Percentiles rank a stretch among this genome's conserved stretches.
These are phyloP conservation scores for Blastobotrys indianensis DNA, from an alignment of 1,139 yeast genomes.

Conservation along the genomic window DNA sequence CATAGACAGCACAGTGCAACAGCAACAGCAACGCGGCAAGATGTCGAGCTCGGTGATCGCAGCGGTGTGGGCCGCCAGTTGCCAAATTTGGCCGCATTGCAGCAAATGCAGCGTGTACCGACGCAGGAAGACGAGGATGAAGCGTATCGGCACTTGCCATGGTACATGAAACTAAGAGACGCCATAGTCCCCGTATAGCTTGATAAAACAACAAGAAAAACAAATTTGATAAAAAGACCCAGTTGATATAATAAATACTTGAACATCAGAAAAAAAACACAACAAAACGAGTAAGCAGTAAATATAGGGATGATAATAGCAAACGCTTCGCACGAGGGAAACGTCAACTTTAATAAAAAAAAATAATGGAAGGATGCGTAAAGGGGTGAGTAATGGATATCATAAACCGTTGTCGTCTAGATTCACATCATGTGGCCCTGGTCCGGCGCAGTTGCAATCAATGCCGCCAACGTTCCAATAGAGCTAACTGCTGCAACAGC, in stretches of 20 bases:
- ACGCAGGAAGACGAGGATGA: conserved; percentile 7
- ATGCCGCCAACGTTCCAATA: conserved; percentile 23
- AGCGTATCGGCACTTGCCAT: background rate
- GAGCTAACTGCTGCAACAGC: conserved; percentile 24
- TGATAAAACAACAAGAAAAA: too few relatives aligned
- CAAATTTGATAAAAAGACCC: background rate
- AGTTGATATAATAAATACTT: background rate
- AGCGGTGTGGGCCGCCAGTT: background rate
- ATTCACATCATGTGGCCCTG: background rate
- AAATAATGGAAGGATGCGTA: background rate
- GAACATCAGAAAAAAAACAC: background rate
- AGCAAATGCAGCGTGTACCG: background rate
- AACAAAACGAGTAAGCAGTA: background rate
- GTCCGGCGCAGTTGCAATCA: conserved; percentile 17
- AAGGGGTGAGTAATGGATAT: background rate
- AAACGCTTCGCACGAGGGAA: background rate
- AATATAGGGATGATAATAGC: background rate
- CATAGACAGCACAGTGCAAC: too few relatives aligned
- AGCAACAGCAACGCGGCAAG: too few relatives aligned
- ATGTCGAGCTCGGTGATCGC: too few relatives aligned
- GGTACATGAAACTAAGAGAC: background rate
- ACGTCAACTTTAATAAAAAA: background rate
- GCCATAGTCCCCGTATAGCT: background rate
- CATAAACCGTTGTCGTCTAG: too few relatives aligned
- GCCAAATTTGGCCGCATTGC: background rate